Conservation (phyloP, 2,329 filamentous ascomycete species). For the Fusarium coicis region DNA sequence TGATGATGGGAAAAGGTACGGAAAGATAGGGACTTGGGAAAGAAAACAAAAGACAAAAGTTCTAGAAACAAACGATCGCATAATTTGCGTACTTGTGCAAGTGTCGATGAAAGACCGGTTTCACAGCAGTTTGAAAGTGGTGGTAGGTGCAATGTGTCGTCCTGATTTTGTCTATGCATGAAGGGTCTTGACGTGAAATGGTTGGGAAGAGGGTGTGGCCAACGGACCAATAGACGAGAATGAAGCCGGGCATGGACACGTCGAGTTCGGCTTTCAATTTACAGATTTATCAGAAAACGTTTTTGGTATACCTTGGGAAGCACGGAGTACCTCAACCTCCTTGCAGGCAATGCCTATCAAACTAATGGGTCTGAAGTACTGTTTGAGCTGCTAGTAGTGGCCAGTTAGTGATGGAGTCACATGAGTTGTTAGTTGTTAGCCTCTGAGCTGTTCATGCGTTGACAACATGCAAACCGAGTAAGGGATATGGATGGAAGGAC, state of each 20-base stretch:
- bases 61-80: constrained; percentile 7
- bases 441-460: constrained; percentile 40
- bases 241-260: constrained; percentile 31
- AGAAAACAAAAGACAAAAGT: constrained; percentile 21
- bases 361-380: constrained; percentile 2
- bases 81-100: background rate
- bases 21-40: constrained; percentile 10
- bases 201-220: constrained; percentile 2
- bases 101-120: constrained; percentile 2
- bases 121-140: background rate
- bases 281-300: background rate
- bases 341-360: background rate
- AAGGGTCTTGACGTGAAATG: constrained; percentile 27
- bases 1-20: constrained; percentile 37
- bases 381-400: constrained; percentile 4
- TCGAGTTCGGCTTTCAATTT: constrained; percentile 25
- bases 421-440: constrained; percentile 30
- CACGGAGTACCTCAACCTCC: background rate
- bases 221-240: constrained; percentile 26
- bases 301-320: background rate
- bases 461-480: constrained; percentile 17
- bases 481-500: background rate
- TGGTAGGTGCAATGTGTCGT: background rate
- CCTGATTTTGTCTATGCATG: constrained; percentile 28
- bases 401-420: constrained; percentile 18